Evolutionary conservation across 1,284 basidiomycete genomes (phyloP), one percentile per base, ranked within the genome.

Genomic region (Mycocalia duriaeana): DNA sequence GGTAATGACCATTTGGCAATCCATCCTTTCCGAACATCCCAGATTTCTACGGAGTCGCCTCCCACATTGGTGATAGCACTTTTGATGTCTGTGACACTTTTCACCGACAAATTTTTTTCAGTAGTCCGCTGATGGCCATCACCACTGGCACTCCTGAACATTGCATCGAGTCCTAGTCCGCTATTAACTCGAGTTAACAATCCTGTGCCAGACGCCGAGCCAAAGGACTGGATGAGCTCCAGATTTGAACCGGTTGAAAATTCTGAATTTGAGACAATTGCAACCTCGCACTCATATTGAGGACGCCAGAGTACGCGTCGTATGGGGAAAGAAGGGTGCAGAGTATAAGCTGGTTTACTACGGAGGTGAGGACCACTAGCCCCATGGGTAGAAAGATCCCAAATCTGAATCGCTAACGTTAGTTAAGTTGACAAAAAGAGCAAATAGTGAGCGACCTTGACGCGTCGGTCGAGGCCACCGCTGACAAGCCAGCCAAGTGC

Each of bases 21-120:
- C 73, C 87, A 87, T 3, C 82, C 79, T 28, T 91, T 71, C 34
- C 91, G 73, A 1, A 91, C 89, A 60, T 94, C 91, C 91, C 91
- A 94, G 16, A 94, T 82, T 58, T 94, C 90, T 19, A 93, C 73
- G 0, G 77, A 67, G 57, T 88, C 83, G 1, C 78, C 77, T 4
- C 62, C 68, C 19, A 24, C 14, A 25, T 5, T 38, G 3, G 44
- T 26, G 24, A 47, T 50, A 20, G 22, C 44, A 22, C 36, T 36
- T 20, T 47, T 42, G 19, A 42, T 25, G 13, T 42, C 41, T 5
- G n/a, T n/a, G n/a, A n/a, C n/a, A n/a, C n/a, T n/a, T n/a, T n/a
- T n/a, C n/a, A n/a, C n/a, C n/a, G n/a, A n/a, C n/a, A n/a, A n/a
- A n/a, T n/a, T n/a, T n/a, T n/a, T n/a, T n/a, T n/a, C n/a, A n/a